These are phyloP conservation scores for Tolypocladium endophyticum DNA, from an alignment of 2,329 filamentous ascomycete species.

Conservation along the genomic window DNA sequence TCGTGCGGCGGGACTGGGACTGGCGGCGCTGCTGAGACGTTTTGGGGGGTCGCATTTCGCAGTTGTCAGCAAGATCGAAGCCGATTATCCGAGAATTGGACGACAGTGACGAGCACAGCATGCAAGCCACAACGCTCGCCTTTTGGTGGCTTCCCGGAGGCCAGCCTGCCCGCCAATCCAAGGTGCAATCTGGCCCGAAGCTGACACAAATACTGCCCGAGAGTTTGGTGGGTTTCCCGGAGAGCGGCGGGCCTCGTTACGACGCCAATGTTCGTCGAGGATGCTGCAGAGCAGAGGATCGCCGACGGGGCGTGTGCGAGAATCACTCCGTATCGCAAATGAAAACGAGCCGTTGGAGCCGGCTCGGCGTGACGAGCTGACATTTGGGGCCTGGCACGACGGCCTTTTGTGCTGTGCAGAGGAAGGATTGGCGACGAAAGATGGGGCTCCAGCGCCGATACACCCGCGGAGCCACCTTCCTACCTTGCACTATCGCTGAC, in stretches of 20 bases:
- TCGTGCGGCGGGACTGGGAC: neutral
- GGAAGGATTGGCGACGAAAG: neutral
- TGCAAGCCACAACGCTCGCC: neutral
- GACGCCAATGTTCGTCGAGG: neutral
- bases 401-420: neutral
- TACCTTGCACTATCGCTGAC: neutral
- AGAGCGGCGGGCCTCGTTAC: neutral
- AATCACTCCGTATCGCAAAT: neutral
- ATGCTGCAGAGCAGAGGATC: neutral
- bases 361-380: slow-evolving; percentile 9
- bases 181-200: neutral
- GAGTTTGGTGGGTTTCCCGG: neutral
- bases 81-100: slow-evolving; percentile 1
- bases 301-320: neutral
- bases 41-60: neutral
- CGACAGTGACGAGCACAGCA: neutral
- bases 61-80: neutral
- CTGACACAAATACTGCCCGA: neutral
- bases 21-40: neutral
- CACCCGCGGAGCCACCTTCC: neutral
- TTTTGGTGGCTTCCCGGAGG: neutral
- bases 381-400: slow-evolving; percentile 4
- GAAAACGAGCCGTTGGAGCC: slow-evolving; percentile 8
- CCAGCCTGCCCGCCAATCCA: neutral
- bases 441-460: neutral